Percentiles rank a stretch among this genome's conserved stretches.
Evolutionary conservation across 805 yeast species (phyloP).

Genomic region (Spathaspora boniae): DNA sequence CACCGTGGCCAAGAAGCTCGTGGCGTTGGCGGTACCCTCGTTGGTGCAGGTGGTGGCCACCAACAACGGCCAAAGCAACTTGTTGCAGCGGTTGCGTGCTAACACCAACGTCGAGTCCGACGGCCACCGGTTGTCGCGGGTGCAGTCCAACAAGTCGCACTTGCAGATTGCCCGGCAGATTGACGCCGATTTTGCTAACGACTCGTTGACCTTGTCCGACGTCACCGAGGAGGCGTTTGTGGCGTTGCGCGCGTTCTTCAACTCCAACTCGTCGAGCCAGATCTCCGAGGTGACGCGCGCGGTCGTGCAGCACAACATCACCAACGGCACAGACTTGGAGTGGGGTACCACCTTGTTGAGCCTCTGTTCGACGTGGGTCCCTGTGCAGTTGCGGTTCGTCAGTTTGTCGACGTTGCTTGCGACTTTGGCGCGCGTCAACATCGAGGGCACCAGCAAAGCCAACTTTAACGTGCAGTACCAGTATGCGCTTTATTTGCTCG

Average conservation of each 20-base stretch:
- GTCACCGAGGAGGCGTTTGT: constrained; percentile 44
- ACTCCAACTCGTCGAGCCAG: constrained; percentile 59
- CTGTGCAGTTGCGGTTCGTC: constrained; percentile 71
- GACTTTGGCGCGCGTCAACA: constrained; percentile 21
- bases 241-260: constrained; percentile 59
- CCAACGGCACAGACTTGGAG: constrained; percentile 18
- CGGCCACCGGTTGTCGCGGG: constrained; percentile 22
- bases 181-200: constrained; percentile 30
- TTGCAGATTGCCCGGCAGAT: constrained; percentile 12
- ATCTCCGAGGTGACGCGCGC: constrained; percentile 54
- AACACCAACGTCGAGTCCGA: constrained; percentile 26
- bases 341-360: constrained; percentile 63
- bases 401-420: constrained; percentile 46
- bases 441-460: constrained; percentile 14
- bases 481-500: constrained; percentile 46
- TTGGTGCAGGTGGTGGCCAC: constrained; percentile 32
- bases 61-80: constrained; percentile 15
- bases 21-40: constrained; percentile 33
- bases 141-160: constrained; percentile 21
- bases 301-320: constrained; percentile 42
- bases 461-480: constrained; percentile 28
- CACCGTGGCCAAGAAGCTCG: constrained; percentile 24
- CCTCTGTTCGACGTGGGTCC: constrained; percentile 71
- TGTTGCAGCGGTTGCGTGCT: constrained; percentile 22
- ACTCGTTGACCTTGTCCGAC: constrained; percentile 32